phyloP scores from a whole-genome alignment of 192 early-diverging fungal species.

The Gigaspora rosea region DNA sequence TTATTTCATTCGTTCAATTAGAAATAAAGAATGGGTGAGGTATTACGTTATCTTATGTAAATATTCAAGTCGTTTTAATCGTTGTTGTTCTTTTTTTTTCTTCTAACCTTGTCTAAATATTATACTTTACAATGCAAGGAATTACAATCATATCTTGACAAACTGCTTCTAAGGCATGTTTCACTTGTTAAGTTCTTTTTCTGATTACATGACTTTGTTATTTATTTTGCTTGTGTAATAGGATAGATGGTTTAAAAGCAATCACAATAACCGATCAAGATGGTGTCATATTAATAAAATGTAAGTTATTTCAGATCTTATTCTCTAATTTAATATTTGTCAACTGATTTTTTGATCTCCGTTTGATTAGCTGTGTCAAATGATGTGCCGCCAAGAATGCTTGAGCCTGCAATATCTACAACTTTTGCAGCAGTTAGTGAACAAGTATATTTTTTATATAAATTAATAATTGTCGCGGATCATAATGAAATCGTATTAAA shows the following conservation, averaged over 20 bases:
- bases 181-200: slow-evolving; percentile 26
- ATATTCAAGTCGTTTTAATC: not conserved
- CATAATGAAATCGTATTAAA: too few relatives aligned
- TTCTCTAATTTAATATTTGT: not conserved
- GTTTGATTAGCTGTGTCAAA: slow-evolving; percentile 30
- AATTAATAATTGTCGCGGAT: not conserved
- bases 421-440: slow-evolving; percentile 63
- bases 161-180: slow-evolving; percentile 14
- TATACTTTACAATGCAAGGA: not conserved
- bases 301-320: slow-evolving; percentile 35
- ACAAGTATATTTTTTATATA: slow-evolving; percentile 46
- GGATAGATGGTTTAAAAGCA: slow-evolving; percentile 33
- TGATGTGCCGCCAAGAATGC: slow-evolving; percentile 43
- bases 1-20: not conserved
- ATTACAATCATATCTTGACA: slow-evolving; percentile 29
- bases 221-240: not conserved
- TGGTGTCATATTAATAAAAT: slow-evolving; percentile 60
- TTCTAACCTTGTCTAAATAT: not conserved
- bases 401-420: slow-evolving; percentile 57
- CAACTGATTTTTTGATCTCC: not conserved
- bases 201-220: not conserved
- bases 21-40: slow-evolving; percentile 5
- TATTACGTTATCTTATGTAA: not conserved
- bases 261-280: slow-evolving; percentile 58
- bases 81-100: not conserved